Conservation (phyloP, 2,329 filamentous ascomycete genomes). For the Fusarium foetens region DNA sequence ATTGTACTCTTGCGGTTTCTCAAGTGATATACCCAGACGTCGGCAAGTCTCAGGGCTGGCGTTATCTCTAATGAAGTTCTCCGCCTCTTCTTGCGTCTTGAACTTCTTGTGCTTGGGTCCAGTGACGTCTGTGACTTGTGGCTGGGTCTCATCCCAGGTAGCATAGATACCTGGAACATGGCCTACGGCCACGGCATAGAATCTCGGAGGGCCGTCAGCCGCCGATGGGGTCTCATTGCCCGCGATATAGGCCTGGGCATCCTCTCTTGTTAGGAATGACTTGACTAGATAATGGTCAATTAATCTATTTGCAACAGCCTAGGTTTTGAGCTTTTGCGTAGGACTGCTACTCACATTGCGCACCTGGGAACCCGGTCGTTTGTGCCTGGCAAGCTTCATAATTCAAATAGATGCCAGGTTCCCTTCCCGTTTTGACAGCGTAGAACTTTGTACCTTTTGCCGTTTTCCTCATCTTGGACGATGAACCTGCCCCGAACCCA, state of each 20-base stretch:
- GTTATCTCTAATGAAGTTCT: conserved; percentile 73
- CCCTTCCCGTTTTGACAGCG: conserved; percentile 66
- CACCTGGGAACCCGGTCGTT: conserved; percentile 70
- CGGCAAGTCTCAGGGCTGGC: conserved; percentile 58
- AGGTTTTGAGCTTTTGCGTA: background rate
- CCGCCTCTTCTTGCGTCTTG: conserved; percentile 74
- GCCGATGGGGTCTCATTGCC: conserved; percentile 60
- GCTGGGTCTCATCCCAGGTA: conserved; percentile 74
- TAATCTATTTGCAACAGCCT: background rate
- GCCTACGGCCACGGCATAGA: conserved; percentile 71
- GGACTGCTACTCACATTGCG: conserved; percentile 68
- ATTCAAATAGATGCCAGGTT: conserved; percentile 69
- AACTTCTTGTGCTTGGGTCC: conserved; percentile 78
- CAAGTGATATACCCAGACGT: conserved; percentile 50
- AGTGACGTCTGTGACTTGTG: conserved; percentile 79
- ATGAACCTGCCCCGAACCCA: conserved; percentile 24
- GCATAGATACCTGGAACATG: conserved; percentile 67
- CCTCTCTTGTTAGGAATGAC: conserved; percentile 76
- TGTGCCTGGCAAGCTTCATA: conserved; percentile 71
- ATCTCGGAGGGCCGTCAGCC: conserved; percentile 58
- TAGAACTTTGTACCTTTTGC: conserved; percentile 68
- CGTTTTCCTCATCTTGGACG: conserved; percentile 60
- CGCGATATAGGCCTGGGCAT: conserved; percentile 81
- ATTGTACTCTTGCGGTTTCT: conserved; percentile 11
- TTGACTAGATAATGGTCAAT: conserved; percentile 68